Percentiles rank a stretch among this genome's conserved stretches.
phyloP scores from a whole-genome alignment of 129 eudicot species.

The Centrapalus pauciflorus region DNA sequence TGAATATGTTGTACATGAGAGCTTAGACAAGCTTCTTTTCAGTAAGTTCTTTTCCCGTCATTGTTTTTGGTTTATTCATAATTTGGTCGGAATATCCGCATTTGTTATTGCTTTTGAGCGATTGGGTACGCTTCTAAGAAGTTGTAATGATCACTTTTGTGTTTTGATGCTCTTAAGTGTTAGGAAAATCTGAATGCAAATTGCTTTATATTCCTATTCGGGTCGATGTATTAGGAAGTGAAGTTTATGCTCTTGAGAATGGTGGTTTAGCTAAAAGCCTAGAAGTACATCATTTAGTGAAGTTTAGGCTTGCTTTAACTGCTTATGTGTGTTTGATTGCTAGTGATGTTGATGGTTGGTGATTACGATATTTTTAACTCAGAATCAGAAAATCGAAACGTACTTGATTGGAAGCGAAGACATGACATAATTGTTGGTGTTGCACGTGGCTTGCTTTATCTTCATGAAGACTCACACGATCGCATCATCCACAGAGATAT shows the following conservation, averaged over 20 bases:
- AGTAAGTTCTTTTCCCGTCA: conserved; percentile 36
- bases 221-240: too few species aligned
- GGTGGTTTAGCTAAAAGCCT: too few species aligned
- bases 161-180: too few species aligned
- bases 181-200: too few species aligned
- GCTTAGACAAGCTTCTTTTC: conserved; percentile 74
- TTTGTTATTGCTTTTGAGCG: too few species aligned
- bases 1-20: conserved; percentile 66
- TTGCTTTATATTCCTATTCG: too few species aligned
- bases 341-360: conserved; percentile 10
- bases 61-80: neutral
- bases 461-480: conserved; percentile 60
- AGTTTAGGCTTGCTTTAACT: too few species aligned
- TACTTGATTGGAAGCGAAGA: conserved; percentile 64
- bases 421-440: conserved; percentile 51
- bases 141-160: too few species aligned
- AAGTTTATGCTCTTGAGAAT: too few species aligned
- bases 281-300: too few species aligned
- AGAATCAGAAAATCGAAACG: conserved; percentile 29
- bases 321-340: neutral
- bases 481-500: conserved; percentile 77
- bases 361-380: conserved; percentile 18
- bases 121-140: too few species aligned
- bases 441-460: conserved; percentile 71
- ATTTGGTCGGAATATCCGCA: too few species aligned